Conservation (phyloP, 805 yeast species). For the Wickerhamomyces tratensis region DNA sequence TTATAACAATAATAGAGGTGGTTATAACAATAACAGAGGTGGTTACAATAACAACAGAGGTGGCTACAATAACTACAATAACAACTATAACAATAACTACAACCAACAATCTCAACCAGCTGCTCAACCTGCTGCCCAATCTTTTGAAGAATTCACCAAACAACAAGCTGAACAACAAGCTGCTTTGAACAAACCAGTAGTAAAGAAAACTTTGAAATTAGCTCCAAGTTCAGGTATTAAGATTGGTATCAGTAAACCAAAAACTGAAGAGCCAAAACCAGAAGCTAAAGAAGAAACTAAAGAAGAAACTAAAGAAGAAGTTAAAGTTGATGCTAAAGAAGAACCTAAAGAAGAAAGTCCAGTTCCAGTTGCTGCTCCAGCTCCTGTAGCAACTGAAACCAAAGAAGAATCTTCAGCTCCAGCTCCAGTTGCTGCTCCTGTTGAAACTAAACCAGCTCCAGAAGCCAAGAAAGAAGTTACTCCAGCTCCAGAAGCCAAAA, state of each 20-base stretch:
- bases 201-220: conserved; percentile 58
- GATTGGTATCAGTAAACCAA: conserved; percentile 41
- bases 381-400: conserved; percentile 15
- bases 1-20: conserved; percentile 7
- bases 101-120: conserved; percentile 16
- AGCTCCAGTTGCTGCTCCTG: conserved; percentile 12
- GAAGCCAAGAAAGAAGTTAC: background rate
- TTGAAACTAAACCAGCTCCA: conserved; percentile 7
- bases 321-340: conserved; percentile 17
- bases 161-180: conserved; percentile 30
- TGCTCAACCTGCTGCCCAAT: conserved; percentile 42
- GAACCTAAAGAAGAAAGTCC: conserved; percentile 13
- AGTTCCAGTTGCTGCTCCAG: conserved; percentile 20
- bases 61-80: conserved; percentile 9
- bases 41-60: conserved; percentile 18
- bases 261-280: conserved; percentile 17
- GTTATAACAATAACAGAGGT: conserved; percentile 13
- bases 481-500: conserved; percentile 8
- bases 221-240: conserved; percentile 58
- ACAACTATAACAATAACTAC: conserved; percentile 4
- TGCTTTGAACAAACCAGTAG: conserved; percentile 31
- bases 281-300: conserved; percentile 17
- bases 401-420: conserved; percentile 6
- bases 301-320: conserved; percentile 16
- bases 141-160: conserved; percentile 75